Base-by-base conservation (phyloP, 345 rosid species). In the Rhizophora apiculata region DNA sequence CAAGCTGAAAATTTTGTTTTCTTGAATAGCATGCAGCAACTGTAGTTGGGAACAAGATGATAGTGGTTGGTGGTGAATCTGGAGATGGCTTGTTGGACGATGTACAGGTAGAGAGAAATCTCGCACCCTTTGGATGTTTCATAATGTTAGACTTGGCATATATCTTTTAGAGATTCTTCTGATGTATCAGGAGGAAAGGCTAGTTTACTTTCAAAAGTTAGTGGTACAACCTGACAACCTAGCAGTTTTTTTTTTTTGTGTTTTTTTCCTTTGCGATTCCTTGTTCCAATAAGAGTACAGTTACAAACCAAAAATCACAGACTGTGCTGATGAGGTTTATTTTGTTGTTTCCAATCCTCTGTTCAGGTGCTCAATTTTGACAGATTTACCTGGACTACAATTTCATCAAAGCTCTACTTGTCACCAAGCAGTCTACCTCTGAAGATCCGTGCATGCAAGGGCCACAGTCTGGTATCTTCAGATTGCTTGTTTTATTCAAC, bases 391-490 rank as follows among this genome's bases (percentile, higher is more conserved):
- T 95, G 99, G 99, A 83, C 88, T 48, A 70, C 82, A 6, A 90
- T 86, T 52, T 86, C 98, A 72, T 92, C 99, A 3, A 95, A 95
- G 78, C 96, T 86, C 66, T 95, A 85, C 83, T 77, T 90, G 82
- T 92, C 99, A 29, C 98, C 96, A 36, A 92, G 90, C 84, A 92
- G 88, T 82, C 82, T 95, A 66, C 96, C 99, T 21, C 73, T 95
- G 43, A 95, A 90, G 85, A 95, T 95, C 67, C 99, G 97, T 79
- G 83, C 98, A 39, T 92, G 99, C 96, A 92, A 77, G 79, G 99
- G 99, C 80, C 99, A 92, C 67, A 72, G 91, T 82, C 81, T 95
- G 97, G 99, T 95, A 89, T 24, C 52, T 32, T 58, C 78, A 24
- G 29, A 29, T 67, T 53, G 67, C 60, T 43, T 51, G 16, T 62